A percentile compares a stretch with the other conserved stretches of the same genome.
Evolutionary conservation across 345 rosid species (phyloP).

Genomic region (Citrus medica): DNA sequence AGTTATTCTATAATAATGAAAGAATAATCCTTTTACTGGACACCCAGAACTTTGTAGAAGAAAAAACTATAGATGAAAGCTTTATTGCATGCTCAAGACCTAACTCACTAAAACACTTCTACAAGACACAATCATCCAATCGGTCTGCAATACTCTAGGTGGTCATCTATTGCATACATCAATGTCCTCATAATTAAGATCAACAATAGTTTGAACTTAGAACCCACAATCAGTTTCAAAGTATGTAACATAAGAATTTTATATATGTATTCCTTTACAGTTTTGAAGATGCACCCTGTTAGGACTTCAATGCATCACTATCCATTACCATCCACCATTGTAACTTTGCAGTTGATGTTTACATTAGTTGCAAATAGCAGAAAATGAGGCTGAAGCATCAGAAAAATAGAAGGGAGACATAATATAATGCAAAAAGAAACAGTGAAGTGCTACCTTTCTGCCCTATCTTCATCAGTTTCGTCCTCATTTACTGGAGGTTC

Average conservation of each 20-base stretch:
- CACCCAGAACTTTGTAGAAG: background rate
- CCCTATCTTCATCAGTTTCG: constrained; percentile 65
- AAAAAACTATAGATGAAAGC: background rate
- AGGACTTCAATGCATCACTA: background rate
- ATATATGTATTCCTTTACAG: background rate
- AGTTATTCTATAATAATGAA: background rate
- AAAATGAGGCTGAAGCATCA: background rate
- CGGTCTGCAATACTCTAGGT: background rate
- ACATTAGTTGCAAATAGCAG: background rate
- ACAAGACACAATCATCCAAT: background rate
- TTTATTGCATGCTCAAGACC: background rate
- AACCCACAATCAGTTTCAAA: background rate
- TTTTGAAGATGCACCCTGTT: background rate
- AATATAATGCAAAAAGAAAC: background rate
- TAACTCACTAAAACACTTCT: background rate
- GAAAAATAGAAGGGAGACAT: background rate
- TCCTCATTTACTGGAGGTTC: constrained; percentile 75
- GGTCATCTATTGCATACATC: background rate
- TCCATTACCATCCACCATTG: background rate
- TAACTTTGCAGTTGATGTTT: background rate
- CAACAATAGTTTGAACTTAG: background rate
- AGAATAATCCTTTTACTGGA: background rate
- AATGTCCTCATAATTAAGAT: background rate
- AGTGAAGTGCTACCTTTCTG: constrained; percentile 46
- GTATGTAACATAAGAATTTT: background rate